These are phyloP conservation scores for Zasmidium angulare DNA, from an alignment of 2,329 filamentous ascomycete species.

Conservation along the genomic window DNA sequence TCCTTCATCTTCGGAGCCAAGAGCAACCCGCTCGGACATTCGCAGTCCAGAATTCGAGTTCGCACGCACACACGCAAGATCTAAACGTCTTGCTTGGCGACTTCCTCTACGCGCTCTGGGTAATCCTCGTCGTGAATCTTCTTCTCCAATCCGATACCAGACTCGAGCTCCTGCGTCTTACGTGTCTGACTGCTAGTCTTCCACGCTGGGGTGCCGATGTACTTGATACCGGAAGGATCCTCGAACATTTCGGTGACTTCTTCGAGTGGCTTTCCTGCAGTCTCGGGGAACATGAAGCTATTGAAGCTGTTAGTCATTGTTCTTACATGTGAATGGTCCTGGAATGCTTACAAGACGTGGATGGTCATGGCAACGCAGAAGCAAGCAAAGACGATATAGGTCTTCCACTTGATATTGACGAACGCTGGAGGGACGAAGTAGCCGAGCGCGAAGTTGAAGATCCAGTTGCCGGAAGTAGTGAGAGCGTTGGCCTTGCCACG, in stretches of 20 bases:
- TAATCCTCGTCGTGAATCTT: conserved; percentile 2
- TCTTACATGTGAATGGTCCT: background rate
- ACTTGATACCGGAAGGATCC: conserved; percentile 33
- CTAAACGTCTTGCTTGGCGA: background rate
- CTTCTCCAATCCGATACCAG: conserved; percentile 10
- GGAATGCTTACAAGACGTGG: conserved; percentile 41
- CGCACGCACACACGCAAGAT: too few species aligned
- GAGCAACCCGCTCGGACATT: too few species aligned
- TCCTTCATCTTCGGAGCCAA: too few species aligned
- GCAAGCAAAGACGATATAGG: conserved; percentile 73
- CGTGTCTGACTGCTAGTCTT: conserved; percentile 7
- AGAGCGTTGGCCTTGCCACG: conserved; percentile 65
- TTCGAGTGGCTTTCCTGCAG: conserved; percentile 71
- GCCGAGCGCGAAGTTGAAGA: conserved; percentile 57
- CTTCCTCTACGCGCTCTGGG: conserved; percentile 6
- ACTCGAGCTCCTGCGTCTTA: conserved; percentile 5
- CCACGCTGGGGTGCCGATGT: conserved; percentile 49
- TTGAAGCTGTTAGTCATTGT: conserved; percentile 25
- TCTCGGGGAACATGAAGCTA: conserved; percentile 63
- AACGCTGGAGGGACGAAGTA: conserved; percentile 61
- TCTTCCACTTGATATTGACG: conserved; percentile 55
- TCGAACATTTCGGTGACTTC: conserved; percentile 74
- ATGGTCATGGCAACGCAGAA: conserved; percentile 69
- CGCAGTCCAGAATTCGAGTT: too few species aligned
- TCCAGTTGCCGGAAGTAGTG: conserved; percentile 62